phyloP scores from a whole-genome alignment of 2,329 filamentous ascomycete species.

The Hypoxylon sp. region DNA sequence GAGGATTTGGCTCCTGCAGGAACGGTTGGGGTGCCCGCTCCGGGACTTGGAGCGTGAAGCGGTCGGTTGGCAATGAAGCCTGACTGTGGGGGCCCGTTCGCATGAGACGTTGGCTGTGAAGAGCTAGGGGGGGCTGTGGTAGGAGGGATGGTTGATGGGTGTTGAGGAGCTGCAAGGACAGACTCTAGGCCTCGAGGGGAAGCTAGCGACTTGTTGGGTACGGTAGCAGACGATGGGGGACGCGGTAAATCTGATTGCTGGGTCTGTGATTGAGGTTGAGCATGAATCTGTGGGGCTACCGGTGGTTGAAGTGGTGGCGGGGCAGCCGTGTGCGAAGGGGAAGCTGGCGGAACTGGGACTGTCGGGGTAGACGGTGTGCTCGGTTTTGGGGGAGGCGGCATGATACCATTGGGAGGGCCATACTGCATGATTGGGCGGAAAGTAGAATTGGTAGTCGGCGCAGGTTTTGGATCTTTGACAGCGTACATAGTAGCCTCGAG shows the following conservation, averaged over 20 bases:
- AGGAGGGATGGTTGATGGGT: conserved; percentile 46
- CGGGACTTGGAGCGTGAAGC: conserved; percentile 47
- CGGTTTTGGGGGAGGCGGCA: conserved; percentile 67
- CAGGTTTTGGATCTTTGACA: conserved; percentile 74
- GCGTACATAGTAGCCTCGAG: conserved; percentile 82
- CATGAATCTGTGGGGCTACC: conserved; percentile 38
- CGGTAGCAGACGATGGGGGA: conserved; percentile 29
- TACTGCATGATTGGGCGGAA: conserved; percentile 75
- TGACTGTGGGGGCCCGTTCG: conserved; percentile 50
- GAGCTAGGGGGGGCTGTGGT: conserved; percentile 34
- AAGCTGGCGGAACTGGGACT: conserved; percentile 24
- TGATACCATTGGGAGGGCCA: conserved; percentile 73
- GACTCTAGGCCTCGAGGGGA: conserved; percentile 53
- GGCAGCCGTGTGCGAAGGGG: conserved; percentile 30
- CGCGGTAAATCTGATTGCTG: conserved; percentile 39
- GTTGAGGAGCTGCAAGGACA: conserved; percentile 53
- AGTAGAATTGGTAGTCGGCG: conserved; percentile 55
- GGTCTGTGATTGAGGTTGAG: conserved; percentile 32
- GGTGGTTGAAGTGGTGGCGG: conserved; percentile 33
- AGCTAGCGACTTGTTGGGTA: conserved; percentile 38
- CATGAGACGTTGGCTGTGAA: conserved; percentile 51
- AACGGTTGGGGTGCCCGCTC: conserved; percentile 36
- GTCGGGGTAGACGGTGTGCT: conserved; percentile 51
- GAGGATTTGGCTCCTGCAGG: conserved; percentile 47
- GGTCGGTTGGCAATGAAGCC: conserved; percentile 46